Percentiles rank a stretch among this genome's conserved stretches.
Evolutionary conservation across 164 flowering plant species (phyloP).

Genomic region (Annona cherimola): DNA sequence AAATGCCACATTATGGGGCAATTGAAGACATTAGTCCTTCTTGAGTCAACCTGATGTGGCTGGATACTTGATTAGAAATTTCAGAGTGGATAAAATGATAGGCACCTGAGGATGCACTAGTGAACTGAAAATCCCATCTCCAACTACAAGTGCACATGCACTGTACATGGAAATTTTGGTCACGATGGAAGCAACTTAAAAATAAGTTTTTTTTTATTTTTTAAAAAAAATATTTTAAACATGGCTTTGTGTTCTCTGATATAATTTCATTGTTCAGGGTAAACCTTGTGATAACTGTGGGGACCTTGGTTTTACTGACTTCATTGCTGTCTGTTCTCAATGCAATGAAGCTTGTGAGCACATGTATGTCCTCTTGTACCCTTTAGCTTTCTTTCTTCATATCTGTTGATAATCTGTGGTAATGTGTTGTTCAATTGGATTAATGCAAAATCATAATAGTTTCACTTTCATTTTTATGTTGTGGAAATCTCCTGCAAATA

Average conservation of each 20-base stretch:
- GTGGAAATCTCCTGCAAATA: neutral
- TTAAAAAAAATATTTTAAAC: neutral
- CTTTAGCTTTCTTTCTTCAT: neutral
- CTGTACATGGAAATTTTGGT: no score
- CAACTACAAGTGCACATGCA: no score
- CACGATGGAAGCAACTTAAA: no score
- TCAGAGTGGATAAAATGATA: no score
- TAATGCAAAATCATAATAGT: neutral
- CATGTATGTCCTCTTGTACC: neutral
- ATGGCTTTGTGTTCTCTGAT: neutral
- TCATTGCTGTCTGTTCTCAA: neutral
- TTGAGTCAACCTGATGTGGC: no score
- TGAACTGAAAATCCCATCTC: no score
- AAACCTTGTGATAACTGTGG: neutral
- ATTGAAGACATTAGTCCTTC: no score
- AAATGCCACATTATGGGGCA: no score
- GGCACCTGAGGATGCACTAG: no score
- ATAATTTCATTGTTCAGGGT: neutral
- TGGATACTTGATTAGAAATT: no score
- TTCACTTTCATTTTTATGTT: no score
- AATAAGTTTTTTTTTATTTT: no score
- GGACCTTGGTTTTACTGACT: neutral
- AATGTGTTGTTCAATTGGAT: neutral
- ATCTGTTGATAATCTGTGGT: neutral
- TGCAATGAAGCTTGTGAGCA: slow-evolving; percentile 1